Evolutionary conservation across 2,329 filamentous ascomycete genomes (phyloP).

Genomic region (Nemania sp.): DNA sequence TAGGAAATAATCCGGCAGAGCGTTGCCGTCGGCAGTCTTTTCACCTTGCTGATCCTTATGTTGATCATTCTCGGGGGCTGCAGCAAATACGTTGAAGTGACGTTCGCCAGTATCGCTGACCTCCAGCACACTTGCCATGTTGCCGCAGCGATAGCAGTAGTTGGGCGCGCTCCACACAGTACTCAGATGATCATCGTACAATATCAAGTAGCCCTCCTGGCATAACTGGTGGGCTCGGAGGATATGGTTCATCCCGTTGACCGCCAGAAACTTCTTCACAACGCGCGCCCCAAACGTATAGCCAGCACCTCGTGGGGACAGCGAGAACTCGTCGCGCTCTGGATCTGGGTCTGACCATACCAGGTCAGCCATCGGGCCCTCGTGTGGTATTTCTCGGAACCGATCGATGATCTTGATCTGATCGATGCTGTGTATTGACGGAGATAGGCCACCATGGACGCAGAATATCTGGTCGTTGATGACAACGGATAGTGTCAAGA

Average conservation of each 20-base stretch:
- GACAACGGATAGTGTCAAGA: conserved; percentile 92
- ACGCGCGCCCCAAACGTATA: conserved; percentile 98
- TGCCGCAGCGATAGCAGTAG: conserved; percentile 94
- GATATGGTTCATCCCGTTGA: conserved; percentile 98
- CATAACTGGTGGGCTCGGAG: conserved; percentile 97
- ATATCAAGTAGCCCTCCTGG: conserved; percentile 95
- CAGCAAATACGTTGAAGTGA: conserved; percentile 97
- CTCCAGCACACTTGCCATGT: conserved; percentile 95
- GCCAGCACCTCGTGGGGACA: conserved; percentile 89
- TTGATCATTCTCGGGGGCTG: conserved; percentile 91
- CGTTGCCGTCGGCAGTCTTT: conserved; percentile 65
- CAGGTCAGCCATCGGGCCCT: conserved; percentile 98
- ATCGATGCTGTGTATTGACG: conserved; percentile 95
- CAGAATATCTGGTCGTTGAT: conserved; percentile 99
- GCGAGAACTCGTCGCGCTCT: conserved; percentile 95
- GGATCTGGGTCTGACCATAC: conserved; percentile 98
- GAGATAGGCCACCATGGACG: conserved; percentile 88
- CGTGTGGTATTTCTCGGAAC: conserved; percentile 97
- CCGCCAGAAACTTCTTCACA: conserved; percentile 95
- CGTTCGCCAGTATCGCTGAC: conserved; percentile 91
- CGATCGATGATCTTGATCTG: conserved; percentile 99
- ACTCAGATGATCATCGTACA: conserved; percentile 92
- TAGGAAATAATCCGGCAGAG: conserved; percentile 74
- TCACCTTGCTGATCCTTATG: conserved; percentile 86
- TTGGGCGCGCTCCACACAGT: conserved; percentile 99